Evolutionary conservation across 2,329 filamentous ascomycete species (phyloP), one percentile per base, ranked within the genome.

Genomic region (Colletotrichum australisinense): DNA sequence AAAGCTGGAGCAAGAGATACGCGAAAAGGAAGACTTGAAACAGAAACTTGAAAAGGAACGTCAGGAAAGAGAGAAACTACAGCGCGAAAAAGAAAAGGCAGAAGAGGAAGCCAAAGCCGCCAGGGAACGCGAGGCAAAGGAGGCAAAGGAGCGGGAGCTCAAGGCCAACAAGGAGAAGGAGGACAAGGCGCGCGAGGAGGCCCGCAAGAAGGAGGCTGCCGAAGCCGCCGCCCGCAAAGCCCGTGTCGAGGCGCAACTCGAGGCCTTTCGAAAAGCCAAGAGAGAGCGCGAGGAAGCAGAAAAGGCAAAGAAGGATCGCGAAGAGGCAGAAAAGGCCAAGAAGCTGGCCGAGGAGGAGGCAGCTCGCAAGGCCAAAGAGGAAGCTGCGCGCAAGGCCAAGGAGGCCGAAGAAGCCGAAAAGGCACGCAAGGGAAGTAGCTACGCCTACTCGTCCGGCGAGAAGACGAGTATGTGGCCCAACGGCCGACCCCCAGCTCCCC

Each of bases 381-480:
- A 81, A 38, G 79, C 78, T 57, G 78, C 78, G 63, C 79, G 76
- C 73, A 79, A 80, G 76, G 78, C 79, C 78, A 83, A 81, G 42
- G 79, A 77, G 26, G 75, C 78, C 42, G 77, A 79, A 75, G 74
- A 77, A 74, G 73, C 78, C 63, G 72, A 66, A 38, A 80, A 77
- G 59, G 70, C 77, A 57, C 84, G 87, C 74, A 85, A 86, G 74
- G 83, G 84, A 53, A 87, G 85, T 76, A 86, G 87, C n/a, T 92
- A 93, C 78, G 90, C 91, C 70, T 92, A 85, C 82, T 90, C 88
- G 67, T 88, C 90, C 26, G 92, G 92, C 63, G 92, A 94, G 81
- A 91, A 88, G 82, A 92, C 88, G 63, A 93, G 91, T 81, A 91
- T 91, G 76, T 94, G 93, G 89, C 92, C 92, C 6, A 90, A 88